phyloP scores from a whole-genome alignment of 306 rosid species.

The Lathyrus sativus region DNA sequence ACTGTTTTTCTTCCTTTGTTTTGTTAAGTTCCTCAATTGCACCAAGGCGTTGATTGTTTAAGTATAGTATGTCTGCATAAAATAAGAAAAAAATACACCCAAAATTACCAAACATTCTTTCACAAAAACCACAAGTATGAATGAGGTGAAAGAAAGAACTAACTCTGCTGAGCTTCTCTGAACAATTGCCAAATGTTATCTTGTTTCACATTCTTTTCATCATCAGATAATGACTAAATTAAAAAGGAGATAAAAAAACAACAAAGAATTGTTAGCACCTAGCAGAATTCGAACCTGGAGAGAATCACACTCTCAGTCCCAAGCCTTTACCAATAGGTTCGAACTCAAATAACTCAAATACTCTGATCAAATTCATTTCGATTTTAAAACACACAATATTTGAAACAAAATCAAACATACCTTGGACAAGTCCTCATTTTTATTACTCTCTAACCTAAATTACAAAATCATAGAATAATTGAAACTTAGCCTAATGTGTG shows the following conservation, averaged over 20 bases:
- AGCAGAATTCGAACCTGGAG: no score
- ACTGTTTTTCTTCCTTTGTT: constrained; percentile 55
- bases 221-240: constrained; percentile 46
- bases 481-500: background rate
- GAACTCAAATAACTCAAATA: no score
- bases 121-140: constrained; percentile 2
- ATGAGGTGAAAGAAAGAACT: constrained; percentile 35
- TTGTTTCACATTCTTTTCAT: constrained; percentile 41
- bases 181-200: constrained; percentile 65
- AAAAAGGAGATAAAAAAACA: background rate
- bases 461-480: constrained; percentile 24
- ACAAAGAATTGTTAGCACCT: background rate
- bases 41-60: constrained; percentile 63
- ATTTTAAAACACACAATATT: background rate
- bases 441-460: constrained; percentile 53
- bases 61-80: constrained; percentile 63
- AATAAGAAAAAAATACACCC: constrained; percentile 22
- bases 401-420: constrained; percentile 44
- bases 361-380: background rate
- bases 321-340: no score
- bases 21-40: constrained; percentile 66
- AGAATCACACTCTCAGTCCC: no score
- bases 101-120: constrained; percentile 28
- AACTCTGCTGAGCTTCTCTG: constrained; percentile 88
- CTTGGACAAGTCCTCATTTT: constrained; percentile 48